These are phyloP conservation scores for Anethum foeniculum DNA, from an alignment of 140 eudicot genomes.

Conservation along the genomic window DNA sequence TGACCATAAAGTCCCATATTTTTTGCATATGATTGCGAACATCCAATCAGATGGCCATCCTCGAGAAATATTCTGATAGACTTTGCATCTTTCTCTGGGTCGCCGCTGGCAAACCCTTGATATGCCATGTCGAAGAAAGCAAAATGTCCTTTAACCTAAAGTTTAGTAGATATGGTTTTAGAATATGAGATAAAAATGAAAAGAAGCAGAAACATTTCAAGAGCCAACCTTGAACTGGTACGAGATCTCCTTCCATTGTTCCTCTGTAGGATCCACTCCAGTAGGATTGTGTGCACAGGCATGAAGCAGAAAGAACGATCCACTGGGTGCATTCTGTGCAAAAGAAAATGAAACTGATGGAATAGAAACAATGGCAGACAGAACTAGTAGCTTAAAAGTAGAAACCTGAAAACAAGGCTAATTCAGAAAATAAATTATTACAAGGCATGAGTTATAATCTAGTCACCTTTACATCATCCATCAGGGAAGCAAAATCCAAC, in stretches of 20 bases:
- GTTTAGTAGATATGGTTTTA: background rate
- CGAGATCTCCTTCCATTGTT: slow-evolving; percentile 95
- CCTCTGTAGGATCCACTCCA: slow-evolving; percentile 93
- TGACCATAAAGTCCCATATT: slow-evolving; percentile 99
- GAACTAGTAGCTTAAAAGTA: background rate
- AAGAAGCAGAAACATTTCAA: background rate
- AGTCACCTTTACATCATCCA: slow-evolving; percentile 88
- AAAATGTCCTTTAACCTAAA: slow-evolving; percentile 92
- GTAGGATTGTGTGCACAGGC: slow-evolving; percentile 99
- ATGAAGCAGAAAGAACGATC: slow-evolving; percentile 91
- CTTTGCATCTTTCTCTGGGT: slow-evolving; percentile 88
- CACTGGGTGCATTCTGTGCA: slow-evolving; percentile 88
- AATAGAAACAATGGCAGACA: background rate
- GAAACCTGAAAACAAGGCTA: background rate
- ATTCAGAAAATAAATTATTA: background rate
- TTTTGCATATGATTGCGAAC: slow-evolving; percentile 92
- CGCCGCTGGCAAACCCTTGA: slow-evolving; percentile 99
- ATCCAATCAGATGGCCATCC: slow-evolving; percentile 90
- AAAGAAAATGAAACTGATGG: slow-evolving; percentile 4
- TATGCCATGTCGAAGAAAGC: slow-evolving; percentile 99
- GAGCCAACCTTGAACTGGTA: slow-evolving; percentile 63
- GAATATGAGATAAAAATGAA: background rate
- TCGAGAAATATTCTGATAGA: slow-evolving; percentile 89
- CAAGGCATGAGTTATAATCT: background rate
- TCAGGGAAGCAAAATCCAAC: slow-evolving; percentile 71